These are phyloP conservation scores for Talaromyces sp. DNA, from an alignment of 2,329 filamentous ascomycete species.

Conservation along the genomic window DNA sequence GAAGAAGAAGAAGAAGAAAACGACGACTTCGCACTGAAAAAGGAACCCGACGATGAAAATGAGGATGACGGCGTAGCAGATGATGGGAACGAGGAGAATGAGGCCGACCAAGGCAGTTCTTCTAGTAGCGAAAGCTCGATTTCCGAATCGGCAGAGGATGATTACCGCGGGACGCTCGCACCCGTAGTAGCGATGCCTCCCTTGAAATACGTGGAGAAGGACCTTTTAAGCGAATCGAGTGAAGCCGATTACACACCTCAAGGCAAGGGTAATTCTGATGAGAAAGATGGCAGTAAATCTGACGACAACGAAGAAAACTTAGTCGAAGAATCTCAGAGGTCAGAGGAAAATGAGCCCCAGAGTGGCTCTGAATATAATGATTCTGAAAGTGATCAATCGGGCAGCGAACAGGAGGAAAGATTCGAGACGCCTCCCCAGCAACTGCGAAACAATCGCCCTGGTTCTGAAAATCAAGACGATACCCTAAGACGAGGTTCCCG, in stretches of 20 bases:
- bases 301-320: not conserved
- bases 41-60: not conserved
- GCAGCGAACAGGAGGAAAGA: not conserved
- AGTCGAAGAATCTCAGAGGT: not conserved
- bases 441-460: not conserved
- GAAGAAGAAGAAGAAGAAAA: not conserved
- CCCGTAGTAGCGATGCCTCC: not conserved
- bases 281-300: not conserved
- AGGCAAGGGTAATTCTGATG: not conserved
- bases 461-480: not conserved
- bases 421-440: not conserved
- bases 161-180: not conserved
- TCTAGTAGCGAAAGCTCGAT: not conserved
- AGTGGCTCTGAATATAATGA: not conserved
- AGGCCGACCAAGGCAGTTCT: not conserved
- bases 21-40: not conserved
- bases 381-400: constrained; percentile 6
- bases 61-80: not conserved
- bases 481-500: not conserved
- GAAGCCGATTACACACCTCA: not conserved
- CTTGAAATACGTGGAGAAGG: not conserved
- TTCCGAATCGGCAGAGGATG: not conserved
- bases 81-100: not conserved
- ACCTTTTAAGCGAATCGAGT: not conserved
- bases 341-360: not conserved